These are phyloP conservation scores for Cryptococcus sp. DNA, from an alignment of 1,284 basidiomycete species.

Conservation along the genomic window DNA sequence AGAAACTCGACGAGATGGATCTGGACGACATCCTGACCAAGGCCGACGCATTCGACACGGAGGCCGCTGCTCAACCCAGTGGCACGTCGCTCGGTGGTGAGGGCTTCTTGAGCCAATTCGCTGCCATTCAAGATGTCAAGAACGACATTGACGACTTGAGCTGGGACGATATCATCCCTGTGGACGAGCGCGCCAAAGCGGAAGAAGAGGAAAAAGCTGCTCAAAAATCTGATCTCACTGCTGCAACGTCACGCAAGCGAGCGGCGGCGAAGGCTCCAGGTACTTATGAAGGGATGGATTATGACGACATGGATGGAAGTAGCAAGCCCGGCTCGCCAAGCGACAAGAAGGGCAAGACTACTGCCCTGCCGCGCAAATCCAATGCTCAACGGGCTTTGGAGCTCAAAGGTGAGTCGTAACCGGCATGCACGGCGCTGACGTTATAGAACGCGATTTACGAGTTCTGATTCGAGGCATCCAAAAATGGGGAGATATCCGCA, in stretches of 20 bases:
- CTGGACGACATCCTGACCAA: slow-evolving; percentile 96
- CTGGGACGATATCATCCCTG: slow-evolving; percentile 99
- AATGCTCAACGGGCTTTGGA: slow-evolving; percentile 93
- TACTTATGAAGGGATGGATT: slow-evolving; percentile 89
- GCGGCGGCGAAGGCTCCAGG: slow-evolving; percentile 68
- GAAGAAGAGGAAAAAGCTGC: slow-evolving; percentile 69
- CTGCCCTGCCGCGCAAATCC: slow-evolving; percentile 52
- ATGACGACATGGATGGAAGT: slow-evolving; percentile 65
- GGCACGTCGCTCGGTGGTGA: slow-evolving; percentile 94
- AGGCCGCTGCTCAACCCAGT: slow-evolving; percentile 76
- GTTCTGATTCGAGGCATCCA: slow-evolving; percentile 93
- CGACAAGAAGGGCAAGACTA: slow-evolving; percentile 42
- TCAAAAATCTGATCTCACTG: slow-evolving; percentile 57
- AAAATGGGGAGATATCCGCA: slow-evolving; percentile 95
- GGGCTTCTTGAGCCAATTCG: slow-evolving; percentile 92
- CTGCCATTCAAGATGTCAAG: slow-evolving; percentile 95
- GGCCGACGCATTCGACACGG: slow-evolving; percentile 96
- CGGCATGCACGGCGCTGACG: slow-evolving; percentile 4
- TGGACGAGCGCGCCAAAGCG: slow-evolving; percentile 83
- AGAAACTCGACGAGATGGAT: slow-evolving; percentile 99
- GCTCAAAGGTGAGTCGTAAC: slow-evolving; percentile 63
- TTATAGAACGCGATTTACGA: slow-evolving; percentile 83
- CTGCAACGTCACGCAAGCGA: slow-evolving; percentile 66
- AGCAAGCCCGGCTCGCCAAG: slow-evolving; percentile 56
- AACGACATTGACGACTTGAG: slow-evolving; percentile 74